Percentiles rank a stretch among this genome's conserved stretches.
Conservation (phyloP, 2,329 filamentous ascomycete genomes). For the Paecilomyces fulvus region DNA sequence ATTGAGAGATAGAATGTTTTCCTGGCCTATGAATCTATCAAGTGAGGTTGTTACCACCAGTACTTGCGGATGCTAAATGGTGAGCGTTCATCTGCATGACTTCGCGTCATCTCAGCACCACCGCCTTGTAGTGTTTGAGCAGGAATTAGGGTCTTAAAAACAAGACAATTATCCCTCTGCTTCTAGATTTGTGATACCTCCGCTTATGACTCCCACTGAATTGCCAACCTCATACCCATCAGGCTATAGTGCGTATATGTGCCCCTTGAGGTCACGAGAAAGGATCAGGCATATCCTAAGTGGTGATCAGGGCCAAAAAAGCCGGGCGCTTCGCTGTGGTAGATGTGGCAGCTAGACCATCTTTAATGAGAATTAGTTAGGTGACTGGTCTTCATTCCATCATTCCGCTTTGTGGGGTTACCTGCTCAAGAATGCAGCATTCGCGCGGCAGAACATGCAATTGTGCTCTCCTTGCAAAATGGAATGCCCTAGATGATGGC, state of each 20-base stretch:
- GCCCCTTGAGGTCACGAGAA: no score
- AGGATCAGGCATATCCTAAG: not conserved
- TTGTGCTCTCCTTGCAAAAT: not conserved
- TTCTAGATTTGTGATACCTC: no score
- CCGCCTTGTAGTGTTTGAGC: no score
- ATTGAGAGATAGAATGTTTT: not conserved
- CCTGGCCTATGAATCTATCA: not conserved
- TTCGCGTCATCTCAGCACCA: no score
- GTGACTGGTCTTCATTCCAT: not conserved
- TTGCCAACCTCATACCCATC: no score
- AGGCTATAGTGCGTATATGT: no score
- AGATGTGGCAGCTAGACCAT: not conserved
- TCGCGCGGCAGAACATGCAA: not conserved
- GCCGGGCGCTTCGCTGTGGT: not conserved
- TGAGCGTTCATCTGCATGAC: no score
- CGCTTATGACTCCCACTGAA: no score
- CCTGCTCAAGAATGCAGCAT: not conserved
- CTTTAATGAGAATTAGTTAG: not conserved
- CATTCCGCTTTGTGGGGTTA: not conserved
- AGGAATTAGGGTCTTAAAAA: no score
- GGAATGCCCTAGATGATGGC: not conserved
- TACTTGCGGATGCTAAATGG: no score
- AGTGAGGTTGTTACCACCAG: no score
- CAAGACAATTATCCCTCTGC: no score
- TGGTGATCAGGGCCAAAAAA: not conserved